These are phyloP conservation scores for Spirogloea muscicola DNA, from an alignment of 139 green algal genomes.

Conservation along the genomic window DNA sequence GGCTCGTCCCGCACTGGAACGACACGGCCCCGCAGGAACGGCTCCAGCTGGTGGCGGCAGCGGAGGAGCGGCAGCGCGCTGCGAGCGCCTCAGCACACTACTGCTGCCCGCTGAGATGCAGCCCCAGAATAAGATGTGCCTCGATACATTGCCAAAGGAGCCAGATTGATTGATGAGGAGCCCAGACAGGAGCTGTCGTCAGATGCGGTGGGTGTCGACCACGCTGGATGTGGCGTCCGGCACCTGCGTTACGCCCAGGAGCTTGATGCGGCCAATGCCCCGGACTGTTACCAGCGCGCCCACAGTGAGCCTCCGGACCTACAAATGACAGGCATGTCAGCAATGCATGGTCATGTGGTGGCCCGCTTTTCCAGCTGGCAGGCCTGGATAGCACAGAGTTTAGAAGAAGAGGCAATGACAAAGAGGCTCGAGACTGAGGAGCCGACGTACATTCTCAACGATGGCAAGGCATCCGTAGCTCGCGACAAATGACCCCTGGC, in stretches of 20 bases:
- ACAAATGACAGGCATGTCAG: not conserved
- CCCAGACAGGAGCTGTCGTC: not conserved
- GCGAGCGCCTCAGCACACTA: too few relatives aligned
- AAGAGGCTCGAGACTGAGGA: not conserved
- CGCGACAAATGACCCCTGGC: slow-evolving; percentile 7
- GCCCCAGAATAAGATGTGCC: too few relatives aligned
- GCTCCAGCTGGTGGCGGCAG: slow-evolving; percentile 15
- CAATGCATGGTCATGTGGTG: not conserved
- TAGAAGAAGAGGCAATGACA: not conserved
- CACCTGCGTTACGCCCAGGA: slow-evolving; percentile 20
- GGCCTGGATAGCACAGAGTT: not conserved
- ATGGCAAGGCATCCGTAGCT: not conserved
- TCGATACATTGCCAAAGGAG: too few relatives aligned
- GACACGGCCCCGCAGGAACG: slow-evolving; percentile 14
- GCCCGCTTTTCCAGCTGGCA: too few relatives aligned
- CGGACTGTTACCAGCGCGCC: slow-evolving; percentile 31
- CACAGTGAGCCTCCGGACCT: slow-evolving; percentile 19
- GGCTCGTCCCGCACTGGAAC: not conserved
- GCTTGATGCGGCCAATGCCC: slow-evolving; percentile 31
- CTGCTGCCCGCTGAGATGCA: too few relatives aligned
- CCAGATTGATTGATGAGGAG: not conserved
- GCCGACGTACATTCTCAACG: not conserved
- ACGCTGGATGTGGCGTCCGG: not conserved
- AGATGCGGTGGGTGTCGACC: not conserved
- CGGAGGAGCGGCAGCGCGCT: not conserved